These are phyloP conservation scores for Phytophthora foliorum DNA, from an alignment of 352 stramenopile species.

Conservation along the genomic window DNA sequence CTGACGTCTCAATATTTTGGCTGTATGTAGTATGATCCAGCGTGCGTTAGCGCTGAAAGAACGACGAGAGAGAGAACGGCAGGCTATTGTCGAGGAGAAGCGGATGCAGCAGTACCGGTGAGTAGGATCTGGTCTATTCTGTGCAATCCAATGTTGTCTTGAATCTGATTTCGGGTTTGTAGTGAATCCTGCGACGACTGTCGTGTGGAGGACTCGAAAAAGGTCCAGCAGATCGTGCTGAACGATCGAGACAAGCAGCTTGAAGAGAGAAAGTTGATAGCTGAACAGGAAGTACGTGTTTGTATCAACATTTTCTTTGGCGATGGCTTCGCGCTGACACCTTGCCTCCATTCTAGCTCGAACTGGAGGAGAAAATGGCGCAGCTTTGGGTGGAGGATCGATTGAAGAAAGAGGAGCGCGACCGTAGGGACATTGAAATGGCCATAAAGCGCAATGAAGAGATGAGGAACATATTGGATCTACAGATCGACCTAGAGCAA, in stretches of 20 bases:
- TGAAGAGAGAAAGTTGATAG: conserved; percentile 51
- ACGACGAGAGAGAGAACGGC: conserved; percentile 65
- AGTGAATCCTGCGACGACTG: conserved; percentile 79
- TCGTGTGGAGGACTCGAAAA: conserved; percentile 71
- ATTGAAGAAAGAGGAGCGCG: conserved; percentile 79
- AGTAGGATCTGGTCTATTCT: background rate
- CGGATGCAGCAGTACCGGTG: conserved; percentile 80
- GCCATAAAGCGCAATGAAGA: conserved; percentile 65
- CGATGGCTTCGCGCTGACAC: conserved; percentile 3
- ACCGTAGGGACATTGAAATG: conserved; percentile 62
- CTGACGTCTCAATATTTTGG: background rate
- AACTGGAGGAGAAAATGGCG: conserved; percentile 66
- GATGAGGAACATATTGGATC: conserved; percentile 79
- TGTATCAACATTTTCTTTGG: background rate
- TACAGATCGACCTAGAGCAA: conserved; percentile 75
- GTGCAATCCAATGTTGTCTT: background rate
- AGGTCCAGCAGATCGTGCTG: conserved; percentile 67
- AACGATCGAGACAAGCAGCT: conserved; percentile 71
- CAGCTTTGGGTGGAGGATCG: conserved; percentile 80
- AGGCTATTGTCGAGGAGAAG: conserved; percentile 79
- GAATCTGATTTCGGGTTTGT: background rate
- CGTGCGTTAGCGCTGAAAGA: conserved; percentile 78
- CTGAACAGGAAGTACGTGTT: conserved; percentile 57
- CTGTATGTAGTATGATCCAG: conserved; percentile 72
- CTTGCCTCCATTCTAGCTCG: conserved; percentile 30